phyloP scores from a whole-genome alignment of 1,284 basidiomycete species.

The Tremellales sp. region DNA sequence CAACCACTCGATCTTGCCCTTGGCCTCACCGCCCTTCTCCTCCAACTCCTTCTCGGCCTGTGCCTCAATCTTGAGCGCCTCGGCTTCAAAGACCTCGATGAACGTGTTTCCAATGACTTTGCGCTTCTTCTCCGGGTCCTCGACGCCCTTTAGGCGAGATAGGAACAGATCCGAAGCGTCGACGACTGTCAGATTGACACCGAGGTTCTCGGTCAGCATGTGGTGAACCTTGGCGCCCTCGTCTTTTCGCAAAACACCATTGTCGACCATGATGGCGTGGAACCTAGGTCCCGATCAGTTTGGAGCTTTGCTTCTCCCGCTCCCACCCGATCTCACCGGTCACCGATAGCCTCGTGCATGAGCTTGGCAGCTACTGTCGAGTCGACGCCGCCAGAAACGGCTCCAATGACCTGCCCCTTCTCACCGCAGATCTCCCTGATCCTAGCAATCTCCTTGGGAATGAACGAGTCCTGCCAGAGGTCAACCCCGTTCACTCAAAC shows the following conservation, averaged over 20 bases:
- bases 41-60: constrained; percentile 67
- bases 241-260: constrained; percentile 89
- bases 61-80: constrained; percentile 85
- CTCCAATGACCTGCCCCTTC: constrained; percentile 94
- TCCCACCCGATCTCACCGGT: constrained; percentile 58
- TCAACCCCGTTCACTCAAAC: background rate
- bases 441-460: constrained; percentile 91
- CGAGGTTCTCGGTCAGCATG: constrained; percentile 90
- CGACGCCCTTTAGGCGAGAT: constrained; percentile 77
- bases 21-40: constrained; percentile 62
- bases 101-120: constrained; percentile 99
- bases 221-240: constrained; percentile 91
- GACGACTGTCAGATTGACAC: constrained; percentile 93
- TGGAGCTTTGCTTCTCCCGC: background rate
- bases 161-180: constrained; percentile 95
- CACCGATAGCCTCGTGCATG: constrained; percentile 99
- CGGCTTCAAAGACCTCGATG: constrained; percentile 93
- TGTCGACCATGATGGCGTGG: constrained; percentile 99
- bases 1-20: constrained; percentile 94
- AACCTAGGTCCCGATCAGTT: constrained; percentile 62
- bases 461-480: constrained; percentile 77
- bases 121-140: constrained; percentile 95
- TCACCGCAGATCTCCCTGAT: constrained; percentile 94
- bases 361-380: constrained; percentile 97
- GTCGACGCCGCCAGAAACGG: constrained; percentile 96